Percentiles rank a stretch among this genome's conserved stretches.
Evolutionary conservation across 139 green algal species (phyloP).

Genomic region (Dunaliella sp.): DNA sequence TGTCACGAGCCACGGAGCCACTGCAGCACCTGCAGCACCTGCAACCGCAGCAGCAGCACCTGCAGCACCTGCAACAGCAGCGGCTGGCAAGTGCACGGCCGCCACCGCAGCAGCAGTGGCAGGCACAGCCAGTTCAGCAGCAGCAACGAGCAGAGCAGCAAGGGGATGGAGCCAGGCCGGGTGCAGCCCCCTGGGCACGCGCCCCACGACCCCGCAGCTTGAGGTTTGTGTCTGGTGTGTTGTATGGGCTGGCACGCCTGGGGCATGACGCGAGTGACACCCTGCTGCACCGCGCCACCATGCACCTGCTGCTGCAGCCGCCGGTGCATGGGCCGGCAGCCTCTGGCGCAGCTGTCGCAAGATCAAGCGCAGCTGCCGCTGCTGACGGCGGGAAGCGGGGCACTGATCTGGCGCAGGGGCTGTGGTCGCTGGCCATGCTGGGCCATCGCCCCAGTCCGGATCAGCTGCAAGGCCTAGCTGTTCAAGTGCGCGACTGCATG

Average conservation of each 20-base stretch:
- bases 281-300: background rate
- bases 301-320: background rate
- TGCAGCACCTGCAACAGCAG: no score
- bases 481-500: background rate
- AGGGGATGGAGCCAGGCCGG: background rate
- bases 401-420: background rate
- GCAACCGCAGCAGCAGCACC: background rate
- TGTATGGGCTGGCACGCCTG: background rate
- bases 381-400: background rate
- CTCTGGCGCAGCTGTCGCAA: background rate
- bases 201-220: background rate
- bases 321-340: background rate
- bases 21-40: background rate
- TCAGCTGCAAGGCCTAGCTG: background rate
- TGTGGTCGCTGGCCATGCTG: background rate
- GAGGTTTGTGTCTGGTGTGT: background rate
- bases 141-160: background rate
- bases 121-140: background rate
- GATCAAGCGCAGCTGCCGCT: no score
- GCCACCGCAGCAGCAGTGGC: background rate
- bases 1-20: background rate
- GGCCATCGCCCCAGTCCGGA: background rate
- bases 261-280: background rate
- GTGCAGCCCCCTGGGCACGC: background rate
- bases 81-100: background rate